These are phyloP conservation scores for Houttuynia cordata DNA, from an alignment of 164 flowering plant genomes.

Conservation along the genomic window DNA sequence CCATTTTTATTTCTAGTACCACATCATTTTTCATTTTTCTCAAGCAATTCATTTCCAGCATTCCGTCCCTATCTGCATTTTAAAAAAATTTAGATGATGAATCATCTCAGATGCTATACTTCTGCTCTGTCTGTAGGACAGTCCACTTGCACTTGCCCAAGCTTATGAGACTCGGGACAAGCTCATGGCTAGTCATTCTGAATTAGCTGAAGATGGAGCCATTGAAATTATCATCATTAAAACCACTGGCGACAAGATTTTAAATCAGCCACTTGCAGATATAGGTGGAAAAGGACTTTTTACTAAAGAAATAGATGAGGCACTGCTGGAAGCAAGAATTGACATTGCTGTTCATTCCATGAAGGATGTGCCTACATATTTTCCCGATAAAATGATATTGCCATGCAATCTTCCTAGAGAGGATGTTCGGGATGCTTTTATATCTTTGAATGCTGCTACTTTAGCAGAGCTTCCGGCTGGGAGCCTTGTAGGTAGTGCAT, in stretches of 20 bases:
- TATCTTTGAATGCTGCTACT: constrained; percentile 55
- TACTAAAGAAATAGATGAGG: constrained; percentile 96
- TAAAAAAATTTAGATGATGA: neutral
- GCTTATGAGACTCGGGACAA: constrained; percentile 85
- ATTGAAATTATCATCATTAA: constrained; percentile 79
- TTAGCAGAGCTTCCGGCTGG: constrained; percentile 82
- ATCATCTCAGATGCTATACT: constrained; percentile 12
- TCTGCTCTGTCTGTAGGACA: constrained; percentile 42
- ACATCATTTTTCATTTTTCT: neutral
- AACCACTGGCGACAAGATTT: constrained; percentile 90
- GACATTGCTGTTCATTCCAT: constrained; percentile 98
- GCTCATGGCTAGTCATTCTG: constrained; percentile 62
- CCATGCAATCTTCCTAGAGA: constrained; percentile 92
- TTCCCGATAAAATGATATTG: constrained; percentile 70
- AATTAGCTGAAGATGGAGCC: constrained; percentile 86
- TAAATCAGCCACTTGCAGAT: constrained; percentile 89
- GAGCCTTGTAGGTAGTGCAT: constrained; percentile 84
- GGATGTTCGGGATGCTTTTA: constrained; percentile 97
- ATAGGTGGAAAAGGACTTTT: constrained; percentile 96
- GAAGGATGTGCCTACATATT: constrained; percentile 98
- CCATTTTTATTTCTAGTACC: too few relatives aligned
- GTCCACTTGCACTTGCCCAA: constrained; percentile 96
- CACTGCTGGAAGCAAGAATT: constrained; percentile 64
- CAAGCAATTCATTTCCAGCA: neutral
- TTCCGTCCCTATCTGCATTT: neutral